These are phyloP conservation scores for Pterulicium gracile DNA, from an alignment of 1,284 basidiomycete species.

Conservation along the genomic window DNA sequence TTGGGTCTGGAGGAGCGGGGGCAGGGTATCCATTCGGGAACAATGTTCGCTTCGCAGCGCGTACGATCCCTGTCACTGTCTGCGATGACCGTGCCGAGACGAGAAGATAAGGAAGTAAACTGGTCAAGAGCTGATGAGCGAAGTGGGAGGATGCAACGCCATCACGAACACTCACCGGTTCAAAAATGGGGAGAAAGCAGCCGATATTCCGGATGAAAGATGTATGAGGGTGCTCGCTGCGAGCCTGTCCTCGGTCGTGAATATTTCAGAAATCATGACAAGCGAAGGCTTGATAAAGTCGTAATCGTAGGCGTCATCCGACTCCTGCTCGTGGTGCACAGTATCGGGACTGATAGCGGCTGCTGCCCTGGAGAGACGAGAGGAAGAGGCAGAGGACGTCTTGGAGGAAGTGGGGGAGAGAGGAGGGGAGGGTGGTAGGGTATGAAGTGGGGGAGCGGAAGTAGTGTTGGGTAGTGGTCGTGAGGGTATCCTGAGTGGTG, in stretches of 20 bases:
- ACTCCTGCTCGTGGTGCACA: background rate
- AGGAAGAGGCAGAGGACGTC: background rate
- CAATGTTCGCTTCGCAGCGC: constrained; percentile 47
- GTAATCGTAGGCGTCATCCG: background rate
- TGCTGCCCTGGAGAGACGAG: background rate
- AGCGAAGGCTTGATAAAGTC: constrained; percentile 28
- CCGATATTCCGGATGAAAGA: constrained; percentile 24
- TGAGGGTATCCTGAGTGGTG: constrained; percentile 15
- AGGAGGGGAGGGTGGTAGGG: constrained; percentile 6
- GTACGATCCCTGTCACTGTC: constrained; percentile 35
- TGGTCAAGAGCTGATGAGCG: constrained; percentile 14
- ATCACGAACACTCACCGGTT: constrained; percentile 32
- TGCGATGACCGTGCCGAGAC: constrained; percentile 40
- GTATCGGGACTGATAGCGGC: no score
- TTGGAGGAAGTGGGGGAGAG: constrained; percentile 5
- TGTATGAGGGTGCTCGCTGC: constrained; percentile 30
- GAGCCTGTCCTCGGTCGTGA: constrained; percentile 33
- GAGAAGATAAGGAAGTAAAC: constrained; percentile 55
- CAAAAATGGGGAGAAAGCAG: constrained; percentile 33
- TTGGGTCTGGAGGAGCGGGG: constrained; percentile 54
- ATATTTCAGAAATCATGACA: constrained; percentile 35
- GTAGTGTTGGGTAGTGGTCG: constrained; percentile 8
- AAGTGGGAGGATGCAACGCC: constrained; percentile 4
- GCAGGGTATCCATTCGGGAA: constrained; percentile 78
- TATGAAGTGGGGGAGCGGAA: constrained; percentile 7